Evolutionary conservation across 2,329 filamentous ascomycete species (phyloP).

Genomic region (Drechslerella stenobrocha): DNA sequence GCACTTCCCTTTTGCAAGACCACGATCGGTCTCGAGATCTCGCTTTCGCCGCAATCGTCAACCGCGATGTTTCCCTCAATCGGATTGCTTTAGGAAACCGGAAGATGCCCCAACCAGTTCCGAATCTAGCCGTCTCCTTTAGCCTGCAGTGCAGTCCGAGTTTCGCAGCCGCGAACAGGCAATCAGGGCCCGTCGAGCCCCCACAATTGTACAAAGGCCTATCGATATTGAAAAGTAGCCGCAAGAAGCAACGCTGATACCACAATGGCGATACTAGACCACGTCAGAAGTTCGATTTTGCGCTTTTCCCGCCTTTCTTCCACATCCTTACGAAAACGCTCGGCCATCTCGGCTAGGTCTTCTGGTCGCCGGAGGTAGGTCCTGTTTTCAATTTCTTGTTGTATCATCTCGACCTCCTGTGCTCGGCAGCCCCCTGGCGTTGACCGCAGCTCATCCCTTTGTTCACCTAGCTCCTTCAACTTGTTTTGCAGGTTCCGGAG

Average conservation of each 20-base stretch:
- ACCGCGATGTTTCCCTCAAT: background rate
- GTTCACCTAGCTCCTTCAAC: conserved; percentile 27
- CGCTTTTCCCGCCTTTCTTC: conserved; percentile 3
- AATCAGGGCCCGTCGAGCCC: conserved; percentile 1
- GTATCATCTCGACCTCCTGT: conserved; percentile 40
- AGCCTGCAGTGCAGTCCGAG: background rate
- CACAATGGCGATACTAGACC: conserved; percentile 42
- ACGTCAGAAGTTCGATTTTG: conserved; percentile 12
- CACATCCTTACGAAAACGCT: conserved; percentile 19
- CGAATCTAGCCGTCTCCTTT: background rate
- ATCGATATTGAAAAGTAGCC: background rate
- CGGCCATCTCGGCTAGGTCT: conserved; percentile 20
- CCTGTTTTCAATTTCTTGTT: conserved; percentile 38
- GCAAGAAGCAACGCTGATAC: conserved; percentile 30
- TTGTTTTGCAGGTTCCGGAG: conserved; percentile 26
- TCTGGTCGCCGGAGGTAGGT: conserved; percentile 22
- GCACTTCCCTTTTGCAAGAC: too few relatives aligned
- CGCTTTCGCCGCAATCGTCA: too few relatives aligned
- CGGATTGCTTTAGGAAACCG: conserved; percentile 1
- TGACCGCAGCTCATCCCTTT: conserved; percentile 27
- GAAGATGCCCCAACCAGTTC: background rate
- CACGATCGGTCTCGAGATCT: too few relatives aligned
- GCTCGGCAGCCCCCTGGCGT: conserved; percentile 29
- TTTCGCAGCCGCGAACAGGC: background rate
- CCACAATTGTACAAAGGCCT: background rate